phyloP scores from a whole-genome alignment of 352 stramenopile species.

The Phytopythium helicoides region DNA sequence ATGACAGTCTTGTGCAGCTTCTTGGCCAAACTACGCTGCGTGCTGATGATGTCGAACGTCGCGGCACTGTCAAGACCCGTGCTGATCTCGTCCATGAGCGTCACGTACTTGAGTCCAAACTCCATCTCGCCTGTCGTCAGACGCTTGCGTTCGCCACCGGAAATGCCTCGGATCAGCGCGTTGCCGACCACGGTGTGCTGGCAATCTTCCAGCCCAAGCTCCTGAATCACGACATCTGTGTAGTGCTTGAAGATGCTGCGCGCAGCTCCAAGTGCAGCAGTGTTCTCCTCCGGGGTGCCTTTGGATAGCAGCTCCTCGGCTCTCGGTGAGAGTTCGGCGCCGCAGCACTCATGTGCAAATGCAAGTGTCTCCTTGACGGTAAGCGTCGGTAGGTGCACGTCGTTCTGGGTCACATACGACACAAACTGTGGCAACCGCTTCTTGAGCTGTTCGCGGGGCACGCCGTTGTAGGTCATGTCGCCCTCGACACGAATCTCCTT shows the following conservation, averaged over 20 bases:
- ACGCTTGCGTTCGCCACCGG: conserved; percentile 61
- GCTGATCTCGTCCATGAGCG: conserved; percentile 83
- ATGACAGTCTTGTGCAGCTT: conserved; percentile 50
- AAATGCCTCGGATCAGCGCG: conserved; percentile 51
- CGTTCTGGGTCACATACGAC: conserved; percentile 46
- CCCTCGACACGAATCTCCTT: conserved; percentile 40
- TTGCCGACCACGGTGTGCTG: conserved; percentile 67
- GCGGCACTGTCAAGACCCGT: conserved; percentile 63
- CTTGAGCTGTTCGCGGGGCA: conserved; percentile 20
- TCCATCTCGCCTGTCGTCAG: conserved; percentile 70
- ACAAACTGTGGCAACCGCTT: conserved; percentile 47
- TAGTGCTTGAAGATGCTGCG: conserved; percentile 41
- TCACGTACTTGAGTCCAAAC: conserved; percentile 68
- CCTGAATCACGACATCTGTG: conserved; percentile 48
- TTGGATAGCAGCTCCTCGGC: conserved; percentile 29
- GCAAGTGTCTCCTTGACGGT: conserved; percentile 57
- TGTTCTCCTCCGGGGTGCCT: conserved; percentile 44
- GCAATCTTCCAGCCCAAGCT: conserved; percentile 48
- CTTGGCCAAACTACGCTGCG: conserved; percentile 38
- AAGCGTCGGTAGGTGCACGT: conserved; percentile 47
- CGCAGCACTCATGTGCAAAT: conserved; percentile 59
- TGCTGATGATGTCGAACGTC: conserved; percentile 56
- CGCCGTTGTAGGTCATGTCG: conserved; percentile 52
- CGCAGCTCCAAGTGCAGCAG: conserved; percentile 28
- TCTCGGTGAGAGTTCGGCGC: conserved; percentile 22